Evolutionary conservation across 1,139 yeast species (phyloP).

Genomic region (Spathaspora sp.): DNA sequence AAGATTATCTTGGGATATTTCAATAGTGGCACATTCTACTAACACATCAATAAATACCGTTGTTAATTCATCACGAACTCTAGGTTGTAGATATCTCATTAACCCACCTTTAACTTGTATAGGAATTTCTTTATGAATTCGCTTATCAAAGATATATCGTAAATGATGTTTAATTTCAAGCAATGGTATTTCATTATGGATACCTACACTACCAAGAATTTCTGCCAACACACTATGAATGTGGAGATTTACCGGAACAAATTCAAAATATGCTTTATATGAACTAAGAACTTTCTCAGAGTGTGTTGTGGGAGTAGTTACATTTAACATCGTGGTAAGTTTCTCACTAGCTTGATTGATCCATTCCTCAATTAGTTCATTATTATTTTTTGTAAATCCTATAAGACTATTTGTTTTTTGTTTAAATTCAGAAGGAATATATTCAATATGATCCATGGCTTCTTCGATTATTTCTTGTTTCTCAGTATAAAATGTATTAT

Average conservation of each 20-base stretch:
- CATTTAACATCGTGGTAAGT: conserved; percentile 16
- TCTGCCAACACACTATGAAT: not conserved
- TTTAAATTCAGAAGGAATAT: not conserved
- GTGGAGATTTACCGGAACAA: not conserved
- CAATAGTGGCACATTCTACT: not conserved
- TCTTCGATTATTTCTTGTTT: conserved; percentile 30
- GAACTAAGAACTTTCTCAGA: conserved; percentile 8
- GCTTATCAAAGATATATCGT: not conserved
- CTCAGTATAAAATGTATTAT: conserved; percentile 21
- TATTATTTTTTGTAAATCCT: not conserved
- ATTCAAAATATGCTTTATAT: conserved; percentile 1
- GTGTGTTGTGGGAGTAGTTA: conserved; percentile 6
- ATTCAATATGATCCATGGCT: not conserved
- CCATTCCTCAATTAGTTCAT: conserved; percentile 7
- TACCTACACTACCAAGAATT: not conserved
- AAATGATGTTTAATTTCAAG: not conserved
- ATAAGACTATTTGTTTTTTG: not conserved
- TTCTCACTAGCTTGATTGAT: not conserved
- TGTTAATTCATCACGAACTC: not conserved
- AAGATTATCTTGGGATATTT: not conserved
- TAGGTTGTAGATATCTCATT: not conserved
- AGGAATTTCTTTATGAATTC: not conserved
- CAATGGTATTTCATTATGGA: not conserved
- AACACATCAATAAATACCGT: not conserved
- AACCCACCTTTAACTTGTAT: not conserved